A percentile compares a stretch with the other conserved stretches of the same genome.
Evolutionary conservation across 2,329 filamentous ascomycete genomes (phyloP).

Genomic region (Hypoxylon sp.): DNA sequence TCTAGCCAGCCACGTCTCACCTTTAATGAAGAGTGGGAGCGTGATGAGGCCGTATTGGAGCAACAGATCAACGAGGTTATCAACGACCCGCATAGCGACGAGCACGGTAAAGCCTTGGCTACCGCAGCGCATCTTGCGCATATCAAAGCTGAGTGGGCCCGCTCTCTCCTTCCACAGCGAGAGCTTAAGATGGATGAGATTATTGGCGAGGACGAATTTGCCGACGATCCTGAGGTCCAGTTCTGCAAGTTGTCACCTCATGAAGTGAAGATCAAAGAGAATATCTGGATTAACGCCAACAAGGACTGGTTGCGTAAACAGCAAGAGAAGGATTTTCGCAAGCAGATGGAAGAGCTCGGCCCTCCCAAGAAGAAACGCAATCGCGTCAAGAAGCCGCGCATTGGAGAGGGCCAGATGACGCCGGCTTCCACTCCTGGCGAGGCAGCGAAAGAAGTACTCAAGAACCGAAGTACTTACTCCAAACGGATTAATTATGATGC

Average conservation of each 20-base stretch:
- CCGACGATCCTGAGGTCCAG: conserved; percentile 87
- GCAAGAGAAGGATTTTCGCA: conserved; percentile 84
- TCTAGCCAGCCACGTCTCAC: conserved; percentile 61
- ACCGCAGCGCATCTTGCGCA: conserved; percentile 69
- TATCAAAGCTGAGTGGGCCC: conserved; percentile 67
- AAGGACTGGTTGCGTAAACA: conserved; percentile 92
- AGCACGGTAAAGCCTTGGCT: conserved; percentile 71
- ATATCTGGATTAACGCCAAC: conserved; percentile 95
- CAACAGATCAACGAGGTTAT: conserved; percentile 79
- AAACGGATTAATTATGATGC: conserved; percentile 82
- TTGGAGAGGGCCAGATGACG: conserved; percentile 75
- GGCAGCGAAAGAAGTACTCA: conserved; percentile 77
- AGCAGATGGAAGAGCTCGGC: conserved; percentile 69
- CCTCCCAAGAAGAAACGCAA: conserved; percentile 72
- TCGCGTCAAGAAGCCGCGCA: conserved; percentile 64
- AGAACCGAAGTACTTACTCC: conserved; percentile 74
- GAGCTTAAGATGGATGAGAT: conserved; percentile 72
- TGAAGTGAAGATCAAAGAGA: conserved; percentile 87
- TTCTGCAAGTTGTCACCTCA: conserved; percentile 81
- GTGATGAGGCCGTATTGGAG: conserved; percentile 76
- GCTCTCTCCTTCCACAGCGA: conserved; percentile 63
- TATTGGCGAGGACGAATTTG: conserved; percentile 86
- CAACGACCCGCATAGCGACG: conserved; percentile 68
- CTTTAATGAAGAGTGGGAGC: conserved; percentile 74
- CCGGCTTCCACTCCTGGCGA: conserved; percentile 78